Conservation (phyloP, 371 early-diverging fungal species). For the Apophysomyces sp. region DNA sequence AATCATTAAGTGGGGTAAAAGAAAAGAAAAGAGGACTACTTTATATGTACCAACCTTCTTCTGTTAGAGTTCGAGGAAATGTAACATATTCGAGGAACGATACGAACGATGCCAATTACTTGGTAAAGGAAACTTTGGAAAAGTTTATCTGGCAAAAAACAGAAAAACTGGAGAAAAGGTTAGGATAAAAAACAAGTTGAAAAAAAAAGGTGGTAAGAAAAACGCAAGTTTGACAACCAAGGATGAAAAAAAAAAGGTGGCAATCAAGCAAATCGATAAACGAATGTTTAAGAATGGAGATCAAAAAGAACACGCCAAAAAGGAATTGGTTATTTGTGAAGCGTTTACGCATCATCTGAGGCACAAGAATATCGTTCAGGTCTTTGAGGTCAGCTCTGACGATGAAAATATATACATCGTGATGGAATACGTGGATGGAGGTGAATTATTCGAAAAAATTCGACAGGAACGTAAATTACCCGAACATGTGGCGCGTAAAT, state of each 20-base stretch:
- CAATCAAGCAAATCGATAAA: conserved; percentile 66
- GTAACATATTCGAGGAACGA: conserved; percentile 12
- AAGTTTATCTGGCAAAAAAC: conserved; percentile 77
- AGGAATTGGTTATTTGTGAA: conserved; percentile 65
- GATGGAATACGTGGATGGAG: conserved; percentile 96
- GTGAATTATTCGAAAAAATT: conserved; percentile 95
- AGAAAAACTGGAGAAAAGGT: conserved; percentile 63
- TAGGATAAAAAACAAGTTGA: conserved; percentile 49
- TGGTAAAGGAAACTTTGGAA: conserved; percentile 85
- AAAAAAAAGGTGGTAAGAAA: conserved; percentile 16
- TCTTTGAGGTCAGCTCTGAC: conserved; percentile 88
- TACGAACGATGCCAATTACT: conserved; percentile 54
- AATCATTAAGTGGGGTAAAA: background rate
- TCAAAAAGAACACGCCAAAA: conserved; percentile 55
- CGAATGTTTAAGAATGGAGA: conserved; percentile 53
- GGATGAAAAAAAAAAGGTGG: conserved; percentile 31
- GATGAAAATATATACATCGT: conserved; percentile 86
- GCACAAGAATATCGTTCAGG: conserved; percentile 84
- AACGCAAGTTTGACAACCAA: background rate
- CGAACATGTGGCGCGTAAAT: conserved; percentile 83
- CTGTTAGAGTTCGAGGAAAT: conserved; percentile 8
- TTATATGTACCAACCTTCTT: background rate
- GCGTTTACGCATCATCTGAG: conserved; percentile 60
- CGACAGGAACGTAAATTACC: conserved; percentile 81
- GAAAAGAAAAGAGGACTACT: background rate